Evolutionary conservation across 805 yeast genomes (phyloP).

Genomic region (Myxozyma sirexii): DNA sequence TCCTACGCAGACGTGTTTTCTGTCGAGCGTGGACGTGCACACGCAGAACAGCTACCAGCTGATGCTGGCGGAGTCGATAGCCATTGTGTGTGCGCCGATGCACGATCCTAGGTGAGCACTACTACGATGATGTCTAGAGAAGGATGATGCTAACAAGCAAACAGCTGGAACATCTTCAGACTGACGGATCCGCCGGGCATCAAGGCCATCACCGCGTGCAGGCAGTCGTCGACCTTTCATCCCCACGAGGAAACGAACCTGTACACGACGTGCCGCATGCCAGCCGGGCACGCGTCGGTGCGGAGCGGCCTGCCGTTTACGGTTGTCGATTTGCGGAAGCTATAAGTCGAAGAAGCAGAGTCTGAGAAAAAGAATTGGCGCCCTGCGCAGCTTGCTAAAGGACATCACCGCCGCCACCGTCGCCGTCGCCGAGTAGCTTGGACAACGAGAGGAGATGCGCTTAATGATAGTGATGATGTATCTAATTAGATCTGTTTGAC

Average conservation of each 20-base stretch:
- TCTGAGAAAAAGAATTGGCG: no score
- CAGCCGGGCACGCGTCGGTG: slow-evolving; percentile 55
- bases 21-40: slow-evolving; percentile 67
- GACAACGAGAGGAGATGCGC: no score
- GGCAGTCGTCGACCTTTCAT: slow-evolving; percentile 55
- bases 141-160: not conserved
- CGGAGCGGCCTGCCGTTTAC: slow-evolving; percentile 52
- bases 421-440: no score
- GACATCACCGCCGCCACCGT: no score
- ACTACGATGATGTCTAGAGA: not conserved
- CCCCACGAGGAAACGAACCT: slow-evolving; percentile 58
- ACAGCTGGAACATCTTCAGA: slow-evolving; percentile 56
- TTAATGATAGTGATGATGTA: no score
- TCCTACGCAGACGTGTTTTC: slow-evolving; percentile 71
- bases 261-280: slow-evolving; percentile 52
- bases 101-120: slow-evolving; percentile 44
- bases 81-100: slow-evolving; percentile 64
- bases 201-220: slow-evolving; percentile 56
- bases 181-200: slow-evolving; percentile 69
- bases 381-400: no score
- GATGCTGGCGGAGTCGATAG: slow-evolving; percentile 70
- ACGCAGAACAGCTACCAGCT: slow-evolving; percentile 70
- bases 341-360: not conserved
- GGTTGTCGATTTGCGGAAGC: slow-evolving; percentile 52
- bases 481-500: no score